Evolutionary conservation across 2,329 filamentous ascomycete species (phyloP), one percentile per base, ranked within the genome.

Genomic region (Pseudocercospora vitis): DNA sequence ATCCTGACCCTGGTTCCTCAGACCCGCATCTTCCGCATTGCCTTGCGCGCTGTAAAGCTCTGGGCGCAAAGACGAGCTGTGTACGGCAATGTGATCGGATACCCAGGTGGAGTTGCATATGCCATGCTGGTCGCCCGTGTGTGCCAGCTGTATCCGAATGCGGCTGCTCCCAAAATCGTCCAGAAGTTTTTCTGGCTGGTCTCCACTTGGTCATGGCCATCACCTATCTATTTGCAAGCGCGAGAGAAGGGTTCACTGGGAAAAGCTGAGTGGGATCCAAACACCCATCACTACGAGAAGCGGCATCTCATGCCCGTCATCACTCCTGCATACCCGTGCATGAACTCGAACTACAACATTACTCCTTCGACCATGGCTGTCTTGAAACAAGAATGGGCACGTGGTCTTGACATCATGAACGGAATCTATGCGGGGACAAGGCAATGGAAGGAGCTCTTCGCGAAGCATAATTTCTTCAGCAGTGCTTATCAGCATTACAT

Each of bases 231-330:
- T 62, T 79, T 99, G 53, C 96, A 96, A 71, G 79, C 83, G 28
- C 91, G 95, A 59, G 91, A 96, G 69, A 87, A 87, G 60, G 88
- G 88, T 0, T 85, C 87, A 16, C 75, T 95, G 33, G 85, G 88
- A 50, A 87, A 94, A 50, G 85, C 89, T 65, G 87, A 96, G 53
- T 99, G 94, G 92, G 97, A 99, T 66, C 94, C 94, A 28, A 87
- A 86, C 80, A 77, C 91, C 24, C 95, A 95, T 70, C 84, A 84
- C 56, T 82, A 83, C 50, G 94, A 97, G 71, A 82, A 83, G 37
- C 88, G 84, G 62, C 92, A 97, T 71, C 77, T 96, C 48, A 99
- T 99, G 94, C 94, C 94, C 23, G 89, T 99, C 71, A 97, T 99
- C 67, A 99, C 94, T 1, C 94, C 94, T 1, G 91, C 94, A 1